Conservation (phyloP, 1,284 basidiomycete species). For the Ceratobasidium papillatum region DNA sequence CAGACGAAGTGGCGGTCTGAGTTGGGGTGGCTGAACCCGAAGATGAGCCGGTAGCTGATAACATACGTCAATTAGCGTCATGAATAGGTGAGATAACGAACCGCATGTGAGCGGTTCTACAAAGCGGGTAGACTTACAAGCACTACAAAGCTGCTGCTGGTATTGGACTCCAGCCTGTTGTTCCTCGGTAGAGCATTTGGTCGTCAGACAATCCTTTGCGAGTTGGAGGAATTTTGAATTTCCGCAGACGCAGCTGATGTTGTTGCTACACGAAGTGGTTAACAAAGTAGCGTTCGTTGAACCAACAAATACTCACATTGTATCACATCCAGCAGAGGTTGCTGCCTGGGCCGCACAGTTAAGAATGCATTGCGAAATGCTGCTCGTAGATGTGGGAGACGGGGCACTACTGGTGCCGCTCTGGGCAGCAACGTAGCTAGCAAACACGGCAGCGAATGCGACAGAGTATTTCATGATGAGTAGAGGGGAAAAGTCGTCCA, state of each 20-base stretch:
- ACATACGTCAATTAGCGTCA: neutral
- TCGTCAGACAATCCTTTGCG: neutral
- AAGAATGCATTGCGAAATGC: neutral
- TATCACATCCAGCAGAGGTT: neutral
- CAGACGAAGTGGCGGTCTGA: neutral
- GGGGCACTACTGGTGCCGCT: neutral
- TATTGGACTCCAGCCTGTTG: neutral
- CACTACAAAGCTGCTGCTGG: neutral
- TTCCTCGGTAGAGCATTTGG: neutral
- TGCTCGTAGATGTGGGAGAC: neutral
- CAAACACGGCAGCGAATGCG: neutral
- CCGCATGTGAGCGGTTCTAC: slow-evolving; percentile 15
- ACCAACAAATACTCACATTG: neutral
- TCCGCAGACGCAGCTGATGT: neutral
- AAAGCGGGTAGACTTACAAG: slow-evolving; percentile 17
- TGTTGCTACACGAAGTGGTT: neutral
- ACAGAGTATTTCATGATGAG: neutral
- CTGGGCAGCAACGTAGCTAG: neutral
- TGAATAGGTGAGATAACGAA: neutral
- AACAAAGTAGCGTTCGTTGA: neutral
- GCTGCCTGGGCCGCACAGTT: neutral
- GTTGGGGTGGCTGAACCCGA: neutral
- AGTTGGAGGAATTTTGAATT: neutral
- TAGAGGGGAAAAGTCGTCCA: neutral
- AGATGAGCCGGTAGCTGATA: neutral